These are phyloP conservation scores for Fremontodendron californicum DNA, from an alignment of 345 rosid genomes.

Conservation along the genomic window DNA sequence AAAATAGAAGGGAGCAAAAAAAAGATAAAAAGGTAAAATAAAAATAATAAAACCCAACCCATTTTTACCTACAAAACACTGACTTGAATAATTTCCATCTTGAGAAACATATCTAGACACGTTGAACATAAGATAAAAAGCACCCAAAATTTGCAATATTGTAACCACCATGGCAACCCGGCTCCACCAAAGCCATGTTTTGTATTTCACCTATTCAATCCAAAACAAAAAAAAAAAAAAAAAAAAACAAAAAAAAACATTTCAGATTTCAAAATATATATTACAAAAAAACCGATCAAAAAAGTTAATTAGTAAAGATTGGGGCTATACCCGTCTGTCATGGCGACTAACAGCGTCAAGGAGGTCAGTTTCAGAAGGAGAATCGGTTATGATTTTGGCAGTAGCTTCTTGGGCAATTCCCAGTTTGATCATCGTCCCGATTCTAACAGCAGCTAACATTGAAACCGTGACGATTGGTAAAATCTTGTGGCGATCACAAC, in stretches of 20 bases:
- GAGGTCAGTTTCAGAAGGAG: no score
- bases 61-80: conserved; percentile 60
- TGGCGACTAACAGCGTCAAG: conserved; percentile 41
- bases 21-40: not conserved
- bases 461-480: conserved; percentile 45
- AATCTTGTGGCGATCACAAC: conserved; percentile 31
- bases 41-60: not conserved
- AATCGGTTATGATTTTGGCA: conserved; percentile 55
- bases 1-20: no score
- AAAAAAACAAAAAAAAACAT: no score
- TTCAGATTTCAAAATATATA: not conserved
- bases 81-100: conserved; percentile 30
- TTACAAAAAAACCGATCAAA: not conserved
- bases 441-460: conserved; percentile 43
- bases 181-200: conserved; percentile 83
- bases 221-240: not conserved
- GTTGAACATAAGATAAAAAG: conserved; percentile 53
- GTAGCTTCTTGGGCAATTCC: conserved; percentile 67
- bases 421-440: conserved; percentile 48
- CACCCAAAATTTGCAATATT: conserved; percentile 55
- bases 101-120: conserved; percentile 46
- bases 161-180: conserved; percentile 56
- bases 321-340: conserved; percentile 51
- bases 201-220: conserved; percentile 59
- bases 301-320: not conserved